Evolutionary conservation across 2,329 filamentous ascomycete genomes (phyloP).

Genomic region (Ophiostoma ips): DNA sequence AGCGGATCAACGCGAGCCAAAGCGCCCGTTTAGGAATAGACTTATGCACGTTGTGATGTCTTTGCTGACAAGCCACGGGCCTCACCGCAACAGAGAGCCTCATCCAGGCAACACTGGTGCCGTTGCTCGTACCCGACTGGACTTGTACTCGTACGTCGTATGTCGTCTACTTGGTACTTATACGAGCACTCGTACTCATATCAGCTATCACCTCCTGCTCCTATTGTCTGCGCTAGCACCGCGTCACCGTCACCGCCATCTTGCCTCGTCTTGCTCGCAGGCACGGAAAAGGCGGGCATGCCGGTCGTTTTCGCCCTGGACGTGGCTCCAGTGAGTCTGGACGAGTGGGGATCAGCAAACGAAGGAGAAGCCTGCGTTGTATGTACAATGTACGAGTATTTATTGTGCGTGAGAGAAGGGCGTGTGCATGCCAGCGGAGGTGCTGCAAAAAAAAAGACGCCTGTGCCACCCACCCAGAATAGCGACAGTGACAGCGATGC

Average conservation of each 20-base stretch:
- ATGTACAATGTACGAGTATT: too few relatives aligned
- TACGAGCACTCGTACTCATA: too few relatives aligned
- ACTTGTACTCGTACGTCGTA: too few relatives aligned
- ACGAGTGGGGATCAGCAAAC: background rate
- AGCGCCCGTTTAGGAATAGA: background rate
- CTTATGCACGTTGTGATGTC: too few relatives aligned
- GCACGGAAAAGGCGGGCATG: conserved; percentile 4
- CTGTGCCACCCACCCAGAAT: too few relatives aligned
- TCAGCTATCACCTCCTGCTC: too few relatives aligned
- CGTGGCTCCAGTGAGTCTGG: conserved; percentile 9
- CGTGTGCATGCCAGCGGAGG: background rate
- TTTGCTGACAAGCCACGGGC: too few relatives aligned
- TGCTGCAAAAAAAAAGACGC: background rate
- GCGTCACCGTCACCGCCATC: background rate
- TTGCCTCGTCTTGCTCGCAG: background rate
- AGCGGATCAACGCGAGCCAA: too few relatives aligned
- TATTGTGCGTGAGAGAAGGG: too few relatives aligned
- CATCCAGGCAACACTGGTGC: background rate
- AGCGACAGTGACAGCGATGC: too few relatives aligned
- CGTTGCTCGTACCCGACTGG: background rate
- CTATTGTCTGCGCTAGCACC: background rate
- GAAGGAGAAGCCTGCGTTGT: background rate
- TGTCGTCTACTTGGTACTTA: too few relatives aligned
- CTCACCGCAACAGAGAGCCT: background rate
- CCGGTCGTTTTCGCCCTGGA: background rate